Base-by-base conservation (phyloP, 345 rosid genomes). In the Salix brachista region DNA sequence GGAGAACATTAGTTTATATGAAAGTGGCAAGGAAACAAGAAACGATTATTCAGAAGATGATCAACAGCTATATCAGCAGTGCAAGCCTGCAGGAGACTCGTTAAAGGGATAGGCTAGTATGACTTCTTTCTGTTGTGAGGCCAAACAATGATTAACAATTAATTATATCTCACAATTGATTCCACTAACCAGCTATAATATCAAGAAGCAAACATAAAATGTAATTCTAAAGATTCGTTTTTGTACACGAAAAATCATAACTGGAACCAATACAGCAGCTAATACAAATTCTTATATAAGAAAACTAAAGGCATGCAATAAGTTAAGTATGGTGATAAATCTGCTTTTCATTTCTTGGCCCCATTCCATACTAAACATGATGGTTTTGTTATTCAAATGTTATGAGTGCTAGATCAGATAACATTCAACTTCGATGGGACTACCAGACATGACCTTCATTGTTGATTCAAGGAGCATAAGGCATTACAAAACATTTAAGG, bases 401-500 rank as follows among this genome's bases (percentile, higher is more conserved):
- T 30, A 58, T 48, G 32, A 61, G 76, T 65, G 79, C 73, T 67
- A 72, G 62, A 16, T 67, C 60, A 25, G 64, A 34, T 65, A 28
- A 75, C 79, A 85, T 75, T 65, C n/a, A 65, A 34, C 32, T 71
- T 73, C 61, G 39, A 74, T 41, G 73, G 67, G 61, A 76, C 48
- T 3, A 44, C 67, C 4, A 58, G 44, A 66, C n/a, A 28, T 48
- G 80, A 62, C 26, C 77, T 30, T 69, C 70, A 54, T 65, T 70
- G 39, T 76, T 73, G 58, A 60, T 26, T 48, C 44, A n/a, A 48
- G 69, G 52, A 28, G 60, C 8, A 72, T 4, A 14, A 30, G 36
- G 34, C 50, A 66, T 52, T 12, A 79, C 13, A 26, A n/a, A 30
- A 67, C 37, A 54, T 67, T 5, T 34, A 56, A 21, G 77, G 69